Conservation (phyloP, 768 basidiomycete species). For the Mycena floridula region DNA sequence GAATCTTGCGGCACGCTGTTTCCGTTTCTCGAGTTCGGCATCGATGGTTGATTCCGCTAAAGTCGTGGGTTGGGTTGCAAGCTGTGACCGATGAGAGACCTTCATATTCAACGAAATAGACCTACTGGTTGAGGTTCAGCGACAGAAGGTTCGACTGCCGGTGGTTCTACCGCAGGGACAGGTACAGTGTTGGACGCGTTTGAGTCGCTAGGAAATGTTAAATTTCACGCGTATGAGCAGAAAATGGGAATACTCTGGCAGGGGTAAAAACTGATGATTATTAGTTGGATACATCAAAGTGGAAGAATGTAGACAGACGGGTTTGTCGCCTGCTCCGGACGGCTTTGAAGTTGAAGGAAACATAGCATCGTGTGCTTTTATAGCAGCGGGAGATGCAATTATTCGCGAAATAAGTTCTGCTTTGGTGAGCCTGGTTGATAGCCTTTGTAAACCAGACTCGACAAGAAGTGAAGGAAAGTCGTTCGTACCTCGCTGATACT, state of each 20-base stretch:
- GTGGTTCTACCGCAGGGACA: slow-evolving; percentile 8
- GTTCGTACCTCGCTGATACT: no score
- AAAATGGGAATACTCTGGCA: neutral
- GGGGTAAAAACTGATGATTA: slow-evolving; percentile 21
- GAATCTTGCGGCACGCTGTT: slow-evolving; percentile 62
- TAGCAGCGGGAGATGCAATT: slow-evolving; percentile 42
- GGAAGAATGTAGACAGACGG: slow-evolving; percentile 3
- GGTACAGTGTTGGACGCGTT: slow-evolving; percentile 6
- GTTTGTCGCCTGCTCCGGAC: slow-evolving; percentile 24
- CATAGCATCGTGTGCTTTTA: slow-evolving; percentile 39
- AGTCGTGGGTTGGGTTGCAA: slow-evolving; percentile 2
- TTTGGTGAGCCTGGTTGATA: no score
- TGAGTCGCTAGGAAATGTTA: neutral
- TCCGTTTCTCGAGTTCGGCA: slow-evolving; percentile 50
- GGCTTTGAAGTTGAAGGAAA: slow-evolving; percentile 26
- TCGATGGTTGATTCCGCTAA: slow-evolving; percentile 18
- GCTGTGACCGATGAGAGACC: no score
- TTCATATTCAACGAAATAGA: no score
- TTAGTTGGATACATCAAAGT: slow-evolving; percentile 1
- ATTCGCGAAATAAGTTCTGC: slow-evolving; percentile 65
- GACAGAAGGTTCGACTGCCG: no score
- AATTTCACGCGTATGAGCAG: neutral
- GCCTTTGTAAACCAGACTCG: no score
- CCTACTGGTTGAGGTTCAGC: no score
- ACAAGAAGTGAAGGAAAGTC: no score